Percentiles rank a stretch among this genome's conserved stretches.
Conservation (phyloP, 1,139 yeast genomes). For the Yamadazyma oceani region DNA sequence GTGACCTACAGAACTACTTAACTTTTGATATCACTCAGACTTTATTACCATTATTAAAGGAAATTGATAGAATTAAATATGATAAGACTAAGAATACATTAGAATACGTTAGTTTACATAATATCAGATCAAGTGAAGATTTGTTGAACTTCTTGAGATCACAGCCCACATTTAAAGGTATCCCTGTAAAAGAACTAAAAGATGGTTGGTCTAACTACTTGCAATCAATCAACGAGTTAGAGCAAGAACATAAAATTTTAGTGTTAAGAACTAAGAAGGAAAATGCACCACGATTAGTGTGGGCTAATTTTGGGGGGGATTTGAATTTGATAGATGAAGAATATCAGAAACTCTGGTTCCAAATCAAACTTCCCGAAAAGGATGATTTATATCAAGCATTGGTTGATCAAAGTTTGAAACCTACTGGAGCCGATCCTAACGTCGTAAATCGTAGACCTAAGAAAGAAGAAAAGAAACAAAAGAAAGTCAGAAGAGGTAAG, state of each 20-base stretch:
- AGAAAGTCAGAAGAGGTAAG: conserved; percentile 89
- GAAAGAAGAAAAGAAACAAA: conserved; percentile 70
- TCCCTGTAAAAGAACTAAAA: conserved; percentile 81
- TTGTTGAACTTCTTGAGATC: conserved; percentile 70
- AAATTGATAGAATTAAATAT: conserved; percentile 72
- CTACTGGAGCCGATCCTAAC: conserved; percentile 97
- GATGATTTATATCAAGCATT: conserved; percentile 74
- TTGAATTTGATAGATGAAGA: conserved; percentile 79
- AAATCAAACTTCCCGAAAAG: conserved; percentile 75
- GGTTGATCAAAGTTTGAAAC: conserved; percentile 84
- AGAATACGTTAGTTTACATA: conserved; percentile 85
- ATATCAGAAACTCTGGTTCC: conserved; percentile 78
- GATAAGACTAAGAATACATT: conserved; percentile 62
- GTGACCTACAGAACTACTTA: conserved; percentile 60
- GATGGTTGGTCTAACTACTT: conserved; percentile 98
- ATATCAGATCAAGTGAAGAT: conserved; percentile 79
- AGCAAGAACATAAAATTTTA: conserved; percentile 70
- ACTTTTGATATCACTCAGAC: conserved; percentile 47
- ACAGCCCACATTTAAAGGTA: conserved; percentile 87
- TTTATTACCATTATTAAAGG: conserved; percentile 67
- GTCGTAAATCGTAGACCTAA: conserved; percentile 68
- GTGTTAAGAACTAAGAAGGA: conserved; percentile 91
- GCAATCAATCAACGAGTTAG: conserved; percentile 73
- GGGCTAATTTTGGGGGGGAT: conserved; percentile 84
- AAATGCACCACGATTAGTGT: conserved; percentile 82